A percentile compares a stretch with the other conserved stretches of the same genome.
phyloP scores from a whole-genome alignment of 140 eudicot genomes.

The Flaveria floridana region DNA sequence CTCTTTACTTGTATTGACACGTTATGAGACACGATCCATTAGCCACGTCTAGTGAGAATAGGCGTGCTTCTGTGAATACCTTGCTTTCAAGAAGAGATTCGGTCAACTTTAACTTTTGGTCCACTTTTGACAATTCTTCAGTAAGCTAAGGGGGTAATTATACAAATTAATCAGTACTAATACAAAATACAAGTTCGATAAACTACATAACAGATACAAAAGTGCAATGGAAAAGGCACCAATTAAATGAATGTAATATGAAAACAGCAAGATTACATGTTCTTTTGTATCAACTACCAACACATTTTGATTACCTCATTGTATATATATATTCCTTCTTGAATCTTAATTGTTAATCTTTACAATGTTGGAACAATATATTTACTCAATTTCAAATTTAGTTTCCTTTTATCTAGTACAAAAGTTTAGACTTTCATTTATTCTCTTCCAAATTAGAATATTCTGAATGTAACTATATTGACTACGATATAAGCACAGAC shows the following conservation, averaged over 20 bases:
- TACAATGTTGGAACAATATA: not conserved
- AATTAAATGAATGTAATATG: not conserved
- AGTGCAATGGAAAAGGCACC: constrained; percentile 4
- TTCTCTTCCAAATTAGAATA: too few species aligned
- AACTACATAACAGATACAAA: constrained; percentile 13
- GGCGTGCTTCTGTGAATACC: constrained; percentile 42
- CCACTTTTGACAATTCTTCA: constrained; percentile 84
- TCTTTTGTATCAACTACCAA: constrained; percentile 3
- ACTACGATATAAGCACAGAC: too few species aligned
- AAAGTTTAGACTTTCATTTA: too few species aligned
- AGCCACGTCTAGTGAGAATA: constrained; percentile 5
- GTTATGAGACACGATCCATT: not conserved
- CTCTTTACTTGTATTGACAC: not conserved
- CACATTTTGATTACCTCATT: constrained; percentile 1
- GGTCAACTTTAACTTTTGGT: constrained; percentile 86
- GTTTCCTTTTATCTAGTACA: not conserved
- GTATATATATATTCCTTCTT: not conserved
- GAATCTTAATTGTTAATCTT: not conserved
- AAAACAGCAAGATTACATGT: constrained; percentile 2
- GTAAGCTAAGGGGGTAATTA: constrained; percentile 54
- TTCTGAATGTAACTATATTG: too few species aligned
- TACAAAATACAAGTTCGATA: constrained; percentile 12
- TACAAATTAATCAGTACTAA: constrained; percentile 16
- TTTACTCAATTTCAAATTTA: not conserved
- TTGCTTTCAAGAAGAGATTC: constrained; percentile 93